Evolutionary conservation across 2,329 filamentous ascomycete species (phyloP), one percentile per base, ranked within the genome.

Genomic region (Ophiostoma triangulosporum): DNA sequence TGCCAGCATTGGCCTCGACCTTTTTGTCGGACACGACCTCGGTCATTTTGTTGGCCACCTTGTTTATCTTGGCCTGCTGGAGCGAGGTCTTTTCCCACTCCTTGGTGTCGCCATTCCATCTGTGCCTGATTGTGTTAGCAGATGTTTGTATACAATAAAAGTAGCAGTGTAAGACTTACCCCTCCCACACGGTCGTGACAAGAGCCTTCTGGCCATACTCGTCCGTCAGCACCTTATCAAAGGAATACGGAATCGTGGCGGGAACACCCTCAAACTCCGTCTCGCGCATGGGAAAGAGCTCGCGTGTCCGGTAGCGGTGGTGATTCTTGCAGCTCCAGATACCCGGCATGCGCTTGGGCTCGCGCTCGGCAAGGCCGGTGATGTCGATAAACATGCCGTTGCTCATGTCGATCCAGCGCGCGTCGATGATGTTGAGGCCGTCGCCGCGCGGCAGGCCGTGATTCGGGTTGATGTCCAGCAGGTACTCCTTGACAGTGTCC

Each of bases 311-410:
- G 66, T 93, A 93, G 46, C 74, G 71, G 67, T 94, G 88, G 62
- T 76, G 76, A 64, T 93, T 90, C 71, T 91, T 91, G 70, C 86
- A 91, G 62, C 78, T 81, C 79, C 84, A 86, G 29, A 85, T 65
- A 6, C 84, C 84, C 0, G 86, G 84, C 20, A 69, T 61, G 2
- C 65, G 66, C 15, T 71, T 69, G 0, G 77, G 74, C 31, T 87
- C 73, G 20, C 83, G 77, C 69, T 88, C 83, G 50, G 78, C 78
- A 33, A 93, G 69, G 12, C 79, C 86, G 1, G 88, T 93, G 62
- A 94, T 88, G 65, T 93, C 87, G 65, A 93, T 81, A 66, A 86
- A 94, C 62, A 91, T 74, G 48, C 87, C 87, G 61, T 83, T 93
- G 53, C 70, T 67, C 55, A 75, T 75, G 66, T 93, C 86, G 63